Evolutionary conservation across 352 stramenopile species (phyloP).

Genomic region (Pythium folliculosum): DNA sequence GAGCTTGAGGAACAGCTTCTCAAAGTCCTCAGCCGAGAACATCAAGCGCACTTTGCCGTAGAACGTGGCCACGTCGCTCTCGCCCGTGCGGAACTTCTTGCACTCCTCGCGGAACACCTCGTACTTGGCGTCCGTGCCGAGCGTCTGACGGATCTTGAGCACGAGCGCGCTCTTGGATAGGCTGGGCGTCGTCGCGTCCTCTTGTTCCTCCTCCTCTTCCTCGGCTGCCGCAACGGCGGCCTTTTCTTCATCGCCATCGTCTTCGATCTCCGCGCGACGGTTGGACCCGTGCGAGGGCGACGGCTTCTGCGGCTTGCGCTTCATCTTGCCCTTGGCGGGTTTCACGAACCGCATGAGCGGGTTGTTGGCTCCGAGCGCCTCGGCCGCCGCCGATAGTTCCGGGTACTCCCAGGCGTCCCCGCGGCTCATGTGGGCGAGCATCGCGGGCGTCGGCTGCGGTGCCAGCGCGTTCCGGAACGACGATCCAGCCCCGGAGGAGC

Average conservation of each 20-base stretch:
- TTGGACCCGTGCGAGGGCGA: conserved; percentile 14
- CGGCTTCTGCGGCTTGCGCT: conserved; percentile 48
- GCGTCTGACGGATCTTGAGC: conserved; percentile 72
- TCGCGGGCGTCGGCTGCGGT: conserved; percentile 65
- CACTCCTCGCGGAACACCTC: conserved; percentile 81
- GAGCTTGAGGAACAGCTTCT: conserved; percentile 74
- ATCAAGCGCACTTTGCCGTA: conserved; percentile 69
- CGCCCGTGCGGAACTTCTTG: conserved; percentile 61
- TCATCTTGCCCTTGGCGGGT: conserved; percentile 69
- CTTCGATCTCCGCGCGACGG: conserved; percentile 7
- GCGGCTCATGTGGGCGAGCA: conserved; percentile 72
- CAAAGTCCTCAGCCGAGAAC: conserved; percentile 66
- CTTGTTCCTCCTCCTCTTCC: conserved; percentile 44
- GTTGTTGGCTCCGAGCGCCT: conserved; percentile 79
- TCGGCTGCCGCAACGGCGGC: conserved; percentile 27
- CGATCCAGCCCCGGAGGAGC: conserved; percentile 14
- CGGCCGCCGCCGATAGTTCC: conserved; percentile 58
- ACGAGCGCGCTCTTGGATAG: conserved; percentile 76
- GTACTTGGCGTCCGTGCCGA: conserved; percentile 83
- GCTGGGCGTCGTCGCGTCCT: conserved; percentile 25
- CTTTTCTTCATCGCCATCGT: conserved; percentile 55
- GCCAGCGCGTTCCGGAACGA: conserved; percentile 77
- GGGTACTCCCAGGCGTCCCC: conserved; percentile 74
- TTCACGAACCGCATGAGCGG: conserved; percentile 81
- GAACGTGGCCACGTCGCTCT: conserved; percentile 65